These are phyloP conservation scores for Fusarium circinatum DNA, from an alignment of 2,329 filamentous ascomycete genomes.

Conservation along the genomic window DNA sequence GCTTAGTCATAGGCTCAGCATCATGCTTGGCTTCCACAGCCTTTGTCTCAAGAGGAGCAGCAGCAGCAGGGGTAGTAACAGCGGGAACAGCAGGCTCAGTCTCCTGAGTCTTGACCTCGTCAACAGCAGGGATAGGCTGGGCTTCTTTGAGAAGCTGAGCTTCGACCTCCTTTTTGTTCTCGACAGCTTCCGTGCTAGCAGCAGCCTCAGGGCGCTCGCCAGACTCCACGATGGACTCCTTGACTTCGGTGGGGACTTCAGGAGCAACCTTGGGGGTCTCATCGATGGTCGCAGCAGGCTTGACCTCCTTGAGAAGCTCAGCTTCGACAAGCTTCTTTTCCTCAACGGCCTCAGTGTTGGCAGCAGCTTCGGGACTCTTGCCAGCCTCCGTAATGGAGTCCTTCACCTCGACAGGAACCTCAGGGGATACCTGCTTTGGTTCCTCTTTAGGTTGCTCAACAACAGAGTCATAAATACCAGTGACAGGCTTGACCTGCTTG, in stretches of 20 bases:
- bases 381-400: constrained; percentile 76
- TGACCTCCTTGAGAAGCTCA: constrained; percentile 75
- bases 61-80: neutral
- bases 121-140: constrained; percentile 53
- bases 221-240: constrained; percentile 67
- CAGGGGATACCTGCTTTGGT: constrained; percentile 49
- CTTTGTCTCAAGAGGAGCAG: constrained; percentile 25
- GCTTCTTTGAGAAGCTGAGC: constrained; percentile 76
- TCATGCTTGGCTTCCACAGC: constrained; percentile 12
- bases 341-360: constrained; percentile 70
- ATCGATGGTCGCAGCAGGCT: constrained; percentile 51
- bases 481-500: constrained; percentile 63
- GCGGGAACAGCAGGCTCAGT: constrained; percentile 1
- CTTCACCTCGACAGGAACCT: constrained; percentile 65
- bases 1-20: constrained; percentile 2
- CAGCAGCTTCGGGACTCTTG: constrained; percentile 73
- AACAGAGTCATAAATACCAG: constrained; percentile 35
- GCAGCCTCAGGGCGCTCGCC: constrained; percentile 76
- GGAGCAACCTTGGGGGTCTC: constrained; percentile 56
- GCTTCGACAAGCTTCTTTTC: constrained; percentile 78
- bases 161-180: constrained; percentile 80
- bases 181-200: constrained; percentile 72
- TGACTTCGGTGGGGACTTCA: constrained; percentile 65
- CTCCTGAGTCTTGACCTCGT: constrained; percentile 70
- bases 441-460: constrained; percentile 36